phyloP scores from a whole-genome alignment of 2,329 filamentous ascomycete genomes.

The Cordyceps sp. region DNA sequence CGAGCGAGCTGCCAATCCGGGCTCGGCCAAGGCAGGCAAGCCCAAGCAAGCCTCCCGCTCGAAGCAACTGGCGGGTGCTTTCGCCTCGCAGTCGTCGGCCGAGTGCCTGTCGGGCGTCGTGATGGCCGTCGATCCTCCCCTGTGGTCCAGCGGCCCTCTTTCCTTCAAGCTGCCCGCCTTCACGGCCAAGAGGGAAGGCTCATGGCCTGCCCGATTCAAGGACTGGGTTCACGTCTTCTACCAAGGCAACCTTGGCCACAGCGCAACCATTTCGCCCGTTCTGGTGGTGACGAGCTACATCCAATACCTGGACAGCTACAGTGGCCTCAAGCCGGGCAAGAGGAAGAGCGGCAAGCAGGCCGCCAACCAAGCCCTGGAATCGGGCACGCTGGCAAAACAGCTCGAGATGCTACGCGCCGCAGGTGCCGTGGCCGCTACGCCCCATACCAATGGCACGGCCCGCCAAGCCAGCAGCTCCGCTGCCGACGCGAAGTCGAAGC shows the following conservation, averaged over 20 bases:
- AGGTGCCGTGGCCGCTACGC: too few relatives aligned
- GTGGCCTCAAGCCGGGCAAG: conserved; percentile 13
- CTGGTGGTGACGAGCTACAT: conserved; percentile 11
- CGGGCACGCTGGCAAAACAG: conserved; percentile 8
- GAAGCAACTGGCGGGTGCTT: too few relatives aligned
- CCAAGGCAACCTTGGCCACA: conserved; percentile 8
- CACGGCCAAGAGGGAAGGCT: conserved; percentile 10
- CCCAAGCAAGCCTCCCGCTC: too few relatives aligned
- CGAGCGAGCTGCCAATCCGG: neutral
- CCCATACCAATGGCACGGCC: too few relatives aligned
- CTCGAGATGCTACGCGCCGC: conserved; percentile 6
- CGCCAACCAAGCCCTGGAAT: conserved; percentile 9
- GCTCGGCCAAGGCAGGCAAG: neutral
- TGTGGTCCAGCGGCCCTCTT: conserved; percentile 7
- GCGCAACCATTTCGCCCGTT: conserved; percentile 8
- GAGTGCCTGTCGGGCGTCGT: conserved; percentile 3
- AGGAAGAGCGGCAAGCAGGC: conserved; percentile 15
- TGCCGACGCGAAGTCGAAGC: too few relatives aligned
- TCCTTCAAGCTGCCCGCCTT: conserved; percentile 13
- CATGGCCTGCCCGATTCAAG: conserved; percentile 18
- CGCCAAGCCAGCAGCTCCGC: too few relatives aligned
- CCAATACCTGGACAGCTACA: conserved; percentile 14
- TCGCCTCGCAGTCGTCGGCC: neutral
- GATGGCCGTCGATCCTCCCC: conserved; percentile 6
- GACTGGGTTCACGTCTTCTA: conserved; percentile 17